These are phyloP conservation scores for Phyllosticta citrichinensis DNA, from an alignment of 2,329 filamentous ascomycete genomes.

Conservation along the genomic window DNA sequence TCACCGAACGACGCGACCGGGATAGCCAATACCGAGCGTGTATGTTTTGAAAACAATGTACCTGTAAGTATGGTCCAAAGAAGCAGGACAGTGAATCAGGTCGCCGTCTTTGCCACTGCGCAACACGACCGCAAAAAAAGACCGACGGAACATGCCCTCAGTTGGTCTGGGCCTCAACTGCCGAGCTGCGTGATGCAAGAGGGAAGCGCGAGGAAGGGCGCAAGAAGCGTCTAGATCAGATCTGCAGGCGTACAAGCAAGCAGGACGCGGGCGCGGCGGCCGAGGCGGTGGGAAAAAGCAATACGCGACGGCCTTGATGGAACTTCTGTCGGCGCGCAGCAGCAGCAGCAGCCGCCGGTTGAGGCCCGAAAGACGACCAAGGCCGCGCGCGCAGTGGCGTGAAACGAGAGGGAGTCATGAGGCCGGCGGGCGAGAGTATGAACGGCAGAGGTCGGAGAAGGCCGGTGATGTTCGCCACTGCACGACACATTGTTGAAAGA, in stretches of 20 bases:
- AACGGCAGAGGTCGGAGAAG: background rate
- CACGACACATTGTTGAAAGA: background rate
- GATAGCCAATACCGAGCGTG: background rate
- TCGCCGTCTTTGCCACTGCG: background rate
- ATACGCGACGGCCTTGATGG: background rate
- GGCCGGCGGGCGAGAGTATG: background rate
- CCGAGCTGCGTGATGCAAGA: background rate
- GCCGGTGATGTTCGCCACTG: background rate
- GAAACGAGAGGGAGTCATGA: background rate
- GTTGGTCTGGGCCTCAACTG: background rate
- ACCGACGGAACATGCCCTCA: background rate
- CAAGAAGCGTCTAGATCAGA: background rate
- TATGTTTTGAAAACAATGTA: background rate
- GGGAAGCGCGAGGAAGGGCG: background rate
- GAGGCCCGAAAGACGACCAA: background rate
- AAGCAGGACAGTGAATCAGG: too few species aligned
- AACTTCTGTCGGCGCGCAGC: background rate
- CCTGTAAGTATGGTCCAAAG: background rate
- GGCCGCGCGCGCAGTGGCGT: background rate
- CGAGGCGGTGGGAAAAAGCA: background rate
- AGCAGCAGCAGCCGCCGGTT: background rate
- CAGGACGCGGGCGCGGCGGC: background rate
- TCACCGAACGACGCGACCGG: background rate
- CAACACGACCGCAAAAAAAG: background rate
- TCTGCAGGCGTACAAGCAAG: background rate